Conservation (phyloP, 1,139 yeast genomes). For the Blastobotrys apis region DNA sequence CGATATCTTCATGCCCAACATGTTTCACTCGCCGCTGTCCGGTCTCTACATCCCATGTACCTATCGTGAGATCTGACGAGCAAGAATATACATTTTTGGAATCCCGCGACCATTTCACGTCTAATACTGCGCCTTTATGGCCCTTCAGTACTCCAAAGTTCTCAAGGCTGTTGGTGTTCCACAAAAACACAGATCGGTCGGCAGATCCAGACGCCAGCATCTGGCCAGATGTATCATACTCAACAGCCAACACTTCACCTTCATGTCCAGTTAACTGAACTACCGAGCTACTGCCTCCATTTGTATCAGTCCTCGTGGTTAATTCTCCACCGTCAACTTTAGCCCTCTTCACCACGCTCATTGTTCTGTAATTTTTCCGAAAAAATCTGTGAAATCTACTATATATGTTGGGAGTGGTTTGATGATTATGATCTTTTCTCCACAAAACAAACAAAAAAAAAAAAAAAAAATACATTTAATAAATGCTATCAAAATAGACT, state of each 20-base stretch:
- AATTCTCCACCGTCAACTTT: background rate
- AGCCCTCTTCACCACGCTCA: slow-evolving; percentile 43
- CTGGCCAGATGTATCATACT: slow-evolving; percentile 33
- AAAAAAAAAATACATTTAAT: too few relatives aligned
- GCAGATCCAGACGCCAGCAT: slow-evolving; percentile 34
- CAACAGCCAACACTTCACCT: slow-evolving; percentile 32
- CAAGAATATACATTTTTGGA: slow-evolving; percentile 40
- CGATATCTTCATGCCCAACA: slow-evolving; percentile 48
- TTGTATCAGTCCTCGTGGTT: background rate
- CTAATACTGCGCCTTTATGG: slow-evolving; percentile 50
- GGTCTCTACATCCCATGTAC: slow-evolving; percentile 53
- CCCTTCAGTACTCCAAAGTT: slow-evolving; percentile 46
- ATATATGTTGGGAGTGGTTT: too few relatives aligned
- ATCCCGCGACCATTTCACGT: slow-evolving; percentile 45
- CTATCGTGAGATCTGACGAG: slow-evolving; percentile 48
- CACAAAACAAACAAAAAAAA: too few relatives aligned
- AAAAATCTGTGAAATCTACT: too few relatives aligned
- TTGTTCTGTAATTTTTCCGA: background rate
- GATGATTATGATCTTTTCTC: too few relatives aligned
- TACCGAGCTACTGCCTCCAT: background rate
- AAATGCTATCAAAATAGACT: too few relatives aligned
- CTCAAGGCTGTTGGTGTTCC: slow-evolving; percentile 40
- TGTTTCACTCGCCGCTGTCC: slow-evolving; percentile 55
- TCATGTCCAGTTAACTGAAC: slow-evolving; percentile 25
- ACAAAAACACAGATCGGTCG: slow-evolving; percentile 37